A percentile compares a stretch with the other conserved stretches of the same genome.
These are phyloP conservation scores for Brasilioporus rufonigricans DNA, from an alignment of 768 basidiomycete species.

Conservation along the genomic window DNA sequence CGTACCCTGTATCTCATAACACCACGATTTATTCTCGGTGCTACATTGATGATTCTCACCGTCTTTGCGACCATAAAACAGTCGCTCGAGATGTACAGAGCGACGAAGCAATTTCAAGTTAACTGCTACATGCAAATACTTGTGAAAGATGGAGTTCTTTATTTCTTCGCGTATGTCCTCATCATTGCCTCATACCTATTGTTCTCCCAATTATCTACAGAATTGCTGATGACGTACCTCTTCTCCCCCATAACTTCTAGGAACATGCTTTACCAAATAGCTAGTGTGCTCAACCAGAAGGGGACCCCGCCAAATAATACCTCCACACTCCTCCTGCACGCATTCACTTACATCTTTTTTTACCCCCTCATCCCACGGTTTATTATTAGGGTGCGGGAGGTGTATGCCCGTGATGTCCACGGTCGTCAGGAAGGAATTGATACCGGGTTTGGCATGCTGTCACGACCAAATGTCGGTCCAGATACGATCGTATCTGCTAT, in stretches of 20 bases:
- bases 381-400: constrained; percentile 2
- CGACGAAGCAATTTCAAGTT: not conserved
- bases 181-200: not conserved
- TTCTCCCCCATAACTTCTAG: not conserved
- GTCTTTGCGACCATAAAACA: not conserved
- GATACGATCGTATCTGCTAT: not conserved
- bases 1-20: not conserved
- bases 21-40: not conserved
- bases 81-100: not conserved
- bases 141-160: not conserved
- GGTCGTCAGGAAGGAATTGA: not conserved
- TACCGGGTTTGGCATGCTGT: not conserved
- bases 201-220: not conserved
- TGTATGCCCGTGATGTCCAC: not conserved
- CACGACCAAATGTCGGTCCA: not conserved
- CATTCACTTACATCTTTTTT: not conserved
- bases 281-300: not conserved
- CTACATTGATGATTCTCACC: not conserved
- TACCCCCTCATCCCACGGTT: constrained; percentile 2
- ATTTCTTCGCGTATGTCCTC: not conserved
- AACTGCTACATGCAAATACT: not conserved
- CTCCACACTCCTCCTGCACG: not conserved
- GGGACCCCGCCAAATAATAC: not conserved
- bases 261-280: not conserved
- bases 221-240: no score